A percentile compares a stretch with the other conserved stretches of the same genome.
These are phyloP conservation scores for Dysphania ambrosioides DNA, from an alignment of 148 eudicot genomes.

Conservation along the genomic window DNA sequence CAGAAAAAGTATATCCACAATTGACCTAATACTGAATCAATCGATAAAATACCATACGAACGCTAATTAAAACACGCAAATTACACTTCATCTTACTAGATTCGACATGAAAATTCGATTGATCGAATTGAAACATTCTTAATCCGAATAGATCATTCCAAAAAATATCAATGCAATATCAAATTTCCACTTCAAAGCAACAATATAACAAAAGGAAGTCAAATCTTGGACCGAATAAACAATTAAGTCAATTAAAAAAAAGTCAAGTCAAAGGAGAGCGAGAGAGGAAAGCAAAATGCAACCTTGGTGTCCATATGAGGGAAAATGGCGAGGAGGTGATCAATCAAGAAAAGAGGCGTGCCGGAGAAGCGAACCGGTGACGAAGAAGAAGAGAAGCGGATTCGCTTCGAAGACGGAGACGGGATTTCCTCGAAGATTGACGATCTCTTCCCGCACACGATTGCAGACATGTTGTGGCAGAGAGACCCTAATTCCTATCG, in stretches of 20 bases:
- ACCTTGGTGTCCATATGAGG: slow-evolving; percentile 83
- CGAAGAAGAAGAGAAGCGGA: slow-evolving; percentile 46
- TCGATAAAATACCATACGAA: background rate
- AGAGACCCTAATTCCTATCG: slow-evolving; percentile 18
- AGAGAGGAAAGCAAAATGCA: background rate
- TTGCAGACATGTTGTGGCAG: slow-evolving; percentile 67
- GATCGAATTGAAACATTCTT: too few species aligned
- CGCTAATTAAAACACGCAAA: background rate
- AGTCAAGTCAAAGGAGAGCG: background rate
- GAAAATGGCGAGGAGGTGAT: slow-evolving; percentile 55
- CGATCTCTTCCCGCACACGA: slow-evolving; percentile 86
- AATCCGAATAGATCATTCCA: background rate
- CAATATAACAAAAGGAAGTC: background rate
- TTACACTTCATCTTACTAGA: background rate
- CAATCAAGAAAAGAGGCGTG: slow-evolving; percentile 37
- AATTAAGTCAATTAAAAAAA: slow-evolving; percentile 2
- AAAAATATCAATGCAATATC: background rate
- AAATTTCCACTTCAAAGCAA: background rate
- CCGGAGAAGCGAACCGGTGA: slow-evolving; percentile 45
- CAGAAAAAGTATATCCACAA: background rate
- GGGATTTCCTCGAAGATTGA: slow-evolving; percentile 70
- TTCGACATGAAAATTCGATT: too few species aligned
- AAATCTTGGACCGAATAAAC: background rate
- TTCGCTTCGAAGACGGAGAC: slow-evolving; percentile 47
- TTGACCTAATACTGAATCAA: too few species aligned